Percentiles rank a stretch among this genome's conserved stretches.
phyloP scores from a whole-genome alignment of 73 alveolate genomes.

The Paramecium tetraurelia region DNA sequence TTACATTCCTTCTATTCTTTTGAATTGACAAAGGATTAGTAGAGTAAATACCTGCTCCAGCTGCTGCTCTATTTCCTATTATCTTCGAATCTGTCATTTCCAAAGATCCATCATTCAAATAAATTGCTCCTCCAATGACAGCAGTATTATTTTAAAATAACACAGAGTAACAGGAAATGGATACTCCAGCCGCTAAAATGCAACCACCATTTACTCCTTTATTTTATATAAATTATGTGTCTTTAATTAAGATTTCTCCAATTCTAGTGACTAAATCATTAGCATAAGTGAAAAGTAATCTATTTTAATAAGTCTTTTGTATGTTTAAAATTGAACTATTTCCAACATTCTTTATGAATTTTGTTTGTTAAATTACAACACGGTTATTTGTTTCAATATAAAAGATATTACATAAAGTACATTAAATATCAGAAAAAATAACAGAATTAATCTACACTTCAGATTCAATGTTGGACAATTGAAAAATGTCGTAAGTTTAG shows the following conservation, averaged over 20 bases:
- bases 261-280: background rate
- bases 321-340: background rate
- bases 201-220: background rate
- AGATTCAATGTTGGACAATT: background rate
- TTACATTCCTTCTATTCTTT: background rate
- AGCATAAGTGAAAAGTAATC: background rate
- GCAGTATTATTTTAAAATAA: background rate
- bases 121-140: background rate
- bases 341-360: background rate
- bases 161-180: background rate
- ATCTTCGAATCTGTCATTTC: background rate
- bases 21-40: background rate
- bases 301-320: background rate
- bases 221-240: background rate
- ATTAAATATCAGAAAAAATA: background rate
- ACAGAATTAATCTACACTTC: background rate
- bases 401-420: background rate
- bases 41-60: background rate
- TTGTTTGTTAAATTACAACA: background rate
- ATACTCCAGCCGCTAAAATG: background rate
- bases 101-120: background rate
- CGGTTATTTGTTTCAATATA: background rate
- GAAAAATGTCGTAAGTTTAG: background rate
- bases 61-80: background rate
- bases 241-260: background rate